Conservation (phyloP, 2,329 filamentous ascomycete species). For the Trichoderma breve region DNA sequence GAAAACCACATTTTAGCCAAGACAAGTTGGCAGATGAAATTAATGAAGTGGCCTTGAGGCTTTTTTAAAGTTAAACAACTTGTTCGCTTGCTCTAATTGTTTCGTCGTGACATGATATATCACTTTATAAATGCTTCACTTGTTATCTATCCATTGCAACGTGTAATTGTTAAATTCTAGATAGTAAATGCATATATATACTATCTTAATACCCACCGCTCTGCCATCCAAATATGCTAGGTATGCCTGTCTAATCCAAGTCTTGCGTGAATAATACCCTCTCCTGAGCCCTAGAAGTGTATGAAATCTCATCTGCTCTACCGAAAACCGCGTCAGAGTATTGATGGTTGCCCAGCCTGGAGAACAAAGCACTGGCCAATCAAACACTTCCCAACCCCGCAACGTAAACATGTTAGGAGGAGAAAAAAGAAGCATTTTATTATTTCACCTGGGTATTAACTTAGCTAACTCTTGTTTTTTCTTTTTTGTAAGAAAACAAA, state of each 20-base stretch:
- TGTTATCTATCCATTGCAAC: not conserved
- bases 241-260: no score
- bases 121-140: not conserved
- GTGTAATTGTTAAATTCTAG: no score
- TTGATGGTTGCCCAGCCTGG: no score
- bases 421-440: constrained; percentile 2
- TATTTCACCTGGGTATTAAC: constrained; percentile 19
- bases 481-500: constrained; percentile 1
- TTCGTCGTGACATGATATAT: no score
- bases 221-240: not conserved
- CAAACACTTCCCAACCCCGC: not conserved
- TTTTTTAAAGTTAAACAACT: not conserved
- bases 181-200: not conserved
- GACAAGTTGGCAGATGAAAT: not conserved
- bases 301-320: no score
- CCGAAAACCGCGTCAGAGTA: no score
- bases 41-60: constrained; percentile 8
- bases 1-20: not conserved
- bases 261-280: no score
- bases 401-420: not conserved
- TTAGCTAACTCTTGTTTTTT: constrained; percentile 14
- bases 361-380: no score
- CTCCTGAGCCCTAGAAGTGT: no score
- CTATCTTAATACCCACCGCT: not conserved
- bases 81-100: not conserved